Evolutionary conservation across 2,329 filamentous ascomycete species (phyloP).

Genomic region (Fusarium sp.): DNA sequence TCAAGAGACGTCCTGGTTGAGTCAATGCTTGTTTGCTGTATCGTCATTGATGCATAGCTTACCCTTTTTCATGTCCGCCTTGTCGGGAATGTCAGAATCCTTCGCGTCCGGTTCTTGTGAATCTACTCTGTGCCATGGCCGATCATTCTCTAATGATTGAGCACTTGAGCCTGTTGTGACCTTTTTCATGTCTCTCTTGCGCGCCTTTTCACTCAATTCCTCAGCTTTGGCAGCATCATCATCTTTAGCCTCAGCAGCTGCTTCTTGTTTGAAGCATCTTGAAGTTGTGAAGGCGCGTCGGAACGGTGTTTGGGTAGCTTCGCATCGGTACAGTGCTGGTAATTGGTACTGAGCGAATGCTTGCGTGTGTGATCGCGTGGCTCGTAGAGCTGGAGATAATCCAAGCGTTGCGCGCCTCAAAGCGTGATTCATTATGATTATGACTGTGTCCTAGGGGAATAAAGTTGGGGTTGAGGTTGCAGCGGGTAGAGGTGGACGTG

Average conservation of each 20-base stretch:
- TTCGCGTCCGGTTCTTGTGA: slow-evolving; percentile 31
- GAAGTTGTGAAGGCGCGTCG: slow-evolving; percentile 44
- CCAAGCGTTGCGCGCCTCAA: slow-evolving; percentile 37
- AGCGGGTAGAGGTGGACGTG: not conserved
- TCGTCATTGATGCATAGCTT: not conserved
- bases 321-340: slow-evolving; percentile 18
- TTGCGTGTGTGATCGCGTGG: slow-evolving; percentile 8
- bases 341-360: slow-evolving; percentile 13
- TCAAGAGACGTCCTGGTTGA: slow-evolving; percentile 76
- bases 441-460: not conserved
- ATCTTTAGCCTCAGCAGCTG: not conserved
- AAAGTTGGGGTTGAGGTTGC: not conserved
- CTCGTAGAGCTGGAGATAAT: slow-evolving; percentile 30
- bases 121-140: slow-evolving; percentile 46
- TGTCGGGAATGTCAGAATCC: slow-evolving; percentile 32
- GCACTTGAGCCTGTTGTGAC: slow-evolving; percentile 45
- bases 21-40: not conserved
- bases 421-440: slow-evolving; percentile 38
- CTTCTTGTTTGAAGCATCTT: slow-evolving; percentile 25
- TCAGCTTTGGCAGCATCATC: slow-evolving; percentile 18
- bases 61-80: slow-evolving; percentile 44
- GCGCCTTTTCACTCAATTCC: slow-evolving; percentile 39
- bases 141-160: slow-evolving; percentile 46
- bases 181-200: slow-evolving; percentile 40
- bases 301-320: not conserved